A percentile compares a stretch with the other conserved stretches of the same genome.
These are phyloP conservation scores for Cochliopodium minus DNA, from an alignment of 208 protist genomes.

Conservation along the genomic window DNA sequence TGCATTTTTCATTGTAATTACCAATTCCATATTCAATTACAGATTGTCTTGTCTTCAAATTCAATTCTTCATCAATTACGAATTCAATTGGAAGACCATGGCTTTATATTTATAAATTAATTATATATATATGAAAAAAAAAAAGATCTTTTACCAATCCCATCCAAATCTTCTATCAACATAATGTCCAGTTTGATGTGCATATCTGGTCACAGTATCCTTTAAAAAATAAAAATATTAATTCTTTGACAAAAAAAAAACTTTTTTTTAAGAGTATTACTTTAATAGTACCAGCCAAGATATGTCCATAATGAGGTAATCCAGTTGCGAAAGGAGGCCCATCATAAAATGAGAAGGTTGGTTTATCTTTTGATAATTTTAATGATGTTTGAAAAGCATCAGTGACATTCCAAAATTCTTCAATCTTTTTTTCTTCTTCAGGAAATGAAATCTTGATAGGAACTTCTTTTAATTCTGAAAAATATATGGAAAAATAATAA, in stretches of 20 bases:
- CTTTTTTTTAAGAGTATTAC: constrained; percentile 39
- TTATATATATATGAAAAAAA: too few relatives aligned
- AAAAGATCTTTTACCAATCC: too few relatives aligned
- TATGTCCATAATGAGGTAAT: constrained; percentile 97
- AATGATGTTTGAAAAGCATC: constrained; percentile 84
- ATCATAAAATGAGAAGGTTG: constrained; percentile 85
- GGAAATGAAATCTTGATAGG: too few relatives aligned
- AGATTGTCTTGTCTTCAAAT: constrained; percentile 75
- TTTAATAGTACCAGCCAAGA: constrained; percentile 99
- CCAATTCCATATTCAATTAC: constrained; percentile 87
- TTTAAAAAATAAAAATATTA: too few relatives aligned
- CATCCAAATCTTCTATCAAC: constrained; percentile 95
- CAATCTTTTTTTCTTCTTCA: constrained; percentile 70
- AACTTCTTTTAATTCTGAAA: too few relatives aligned
- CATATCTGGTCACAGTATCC: constrained; percentile 83
- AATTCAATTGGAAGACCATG: constrained; percentile 97
- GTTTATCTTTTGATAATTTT: constrained; percentile 63
- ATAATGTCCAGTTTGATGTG: constrained; percentile 77
- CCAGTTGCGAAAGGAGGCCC: constrained; percentile 99
- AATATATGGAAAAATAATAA: too few relatives aligned
- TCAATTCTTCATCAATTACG: constrained; percentile 96
- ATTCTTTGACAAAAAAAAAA: background rate
- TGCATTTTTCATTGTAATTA: constrained; percentile 93
- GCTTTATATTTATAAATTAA: too few relatives aligned
- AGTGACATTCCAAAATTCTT: constrained; percentile 80